Base-by-base conservation (phyloP, 2,329 filamentous ascomycete species). In the Dendryphion nanum region DNA sequence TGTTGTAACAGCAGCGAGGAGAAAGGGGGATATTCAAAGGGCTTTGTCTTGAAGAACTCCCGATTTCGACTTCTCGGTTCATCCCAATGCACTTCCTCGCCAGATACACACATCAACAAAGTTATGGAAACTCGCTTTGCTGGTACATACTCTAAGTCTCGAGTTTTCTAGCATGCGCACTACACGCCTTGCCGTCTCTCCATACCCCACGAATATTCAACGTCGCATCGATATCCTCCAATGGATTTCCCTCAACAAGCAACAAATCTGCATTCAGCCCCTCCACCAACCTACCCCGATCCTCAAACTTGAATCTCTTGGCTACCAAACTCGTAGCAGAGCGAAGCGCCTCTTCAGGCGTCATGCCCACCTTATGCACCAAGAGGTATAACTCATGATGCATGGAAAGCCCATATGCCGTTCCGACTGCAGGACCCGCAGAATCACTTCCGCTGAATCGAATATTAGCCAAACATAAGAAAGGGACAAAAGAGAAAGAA, bases 371-470 rank as follows among this genome's bases (percentile, higher is more conserved):
- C 36, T 70, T 50, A 14, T 68, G 38, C 7, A 73, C 70, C 36
- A 70, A 65, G 3, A 72, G 37, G 15, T 55, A 45, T 6, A 73
- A 47, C 37, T 73, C 70, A 2, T 71, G 68, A 31, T 73, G 70
- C 36, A 66, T 45, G 0, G 63, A 58, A 10, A 72, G 54, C 6
- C 70, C 70, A 41, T 60, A 73, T 1, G 68, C 68, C 0, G 69
- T 73, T 2, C 70, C 70, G 6, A 66, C 49, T 3, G 69, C 69
- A 16, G 68, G 68, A 1, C 64, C 63, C 2, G 69, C 69, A 1
- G 70, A 48, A 30, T 73, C 70, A 24, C 64, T 68, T 10, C 70
- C 70, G 45, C 67, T 69, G 30, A 13, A 4, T 14, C 4, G 4
- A n/a, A n/a, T n/a, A n/a, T n/a, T n/a, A n/a, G n/a, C n/a, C n/a